phyloP scores from a whole-genome alignment of 331 rosid genomes.

The Erythrophleum ivorense region DNA sequence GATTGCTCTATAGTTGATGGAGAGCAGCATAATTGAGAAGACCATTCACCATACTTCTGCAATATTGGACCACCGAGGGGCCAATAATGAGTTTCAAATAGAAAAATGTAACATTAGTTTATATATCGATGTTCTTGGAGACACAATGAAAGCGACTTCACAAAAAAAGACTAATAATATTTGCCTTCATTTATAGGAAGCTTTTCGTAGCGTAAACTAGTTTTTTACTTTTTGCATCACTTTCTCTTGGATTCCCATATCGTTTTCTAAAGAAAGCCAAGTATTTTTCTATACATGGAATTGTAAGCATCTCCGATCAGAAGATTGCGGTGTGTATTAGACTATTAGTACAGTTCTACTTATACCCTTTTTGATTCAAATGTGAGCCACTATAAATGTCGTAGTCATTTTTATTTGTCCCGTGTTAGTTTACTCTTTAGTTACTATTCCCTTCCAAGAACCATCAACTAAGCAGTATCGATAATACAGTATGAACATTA shows the following conservation, averaged over 20 bases:
- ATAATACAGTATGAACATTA: neutral
- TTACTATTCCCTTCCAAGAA: constrained; percentile 1
- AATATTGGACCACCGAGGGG: constrained; percentile 26
- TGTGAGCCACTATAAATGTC: constrained; percentile 24
- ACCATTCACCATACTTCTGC: constrained; percentile 29
- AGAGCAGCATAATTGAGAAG: constrained; percentile 43
- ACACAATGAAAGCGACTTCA: constrained; percentile 34
- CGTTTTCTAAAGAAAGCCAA: constrained; percentile 39
- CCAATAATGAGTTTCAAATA: constrained; percentile 37
- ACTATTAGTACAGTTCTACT: constrained; percentile 20
- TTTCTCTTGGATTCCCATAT: constrained; percentile 40
- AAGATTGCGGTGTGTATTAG: constrained; percentile 28
- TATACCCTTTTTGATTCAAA: constrained; percentile 34
- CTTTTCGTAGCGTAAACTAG: constrained; percentile 35
- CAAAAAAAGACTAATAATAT: constrained; percentile 24
- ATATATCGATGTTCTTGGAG: constrained; percentile 30
- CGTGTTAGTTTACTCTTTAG: constrained; percentile 22
- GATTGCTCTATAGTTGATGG: constrained; percentile 36
- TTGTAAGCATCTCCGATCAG: constrained; percentile 26
- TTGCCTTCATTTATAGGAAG: constrained; percentile 35
- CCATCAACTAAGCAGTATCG: neutral
- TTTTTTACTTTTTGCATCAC: constrained; percentile 38
- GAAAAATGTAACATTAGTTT: constrained; percentile 15
- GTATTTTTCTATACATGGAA: constrained; percentile 18
- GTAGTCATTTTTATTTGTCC: neutral